Percentiles rank a stretch among this genome's conserved stretches.
phyloP scores from a whole-genome alignment of 371 early-diverging fungal species.

The Saksenaea oblongispora region DNA sequence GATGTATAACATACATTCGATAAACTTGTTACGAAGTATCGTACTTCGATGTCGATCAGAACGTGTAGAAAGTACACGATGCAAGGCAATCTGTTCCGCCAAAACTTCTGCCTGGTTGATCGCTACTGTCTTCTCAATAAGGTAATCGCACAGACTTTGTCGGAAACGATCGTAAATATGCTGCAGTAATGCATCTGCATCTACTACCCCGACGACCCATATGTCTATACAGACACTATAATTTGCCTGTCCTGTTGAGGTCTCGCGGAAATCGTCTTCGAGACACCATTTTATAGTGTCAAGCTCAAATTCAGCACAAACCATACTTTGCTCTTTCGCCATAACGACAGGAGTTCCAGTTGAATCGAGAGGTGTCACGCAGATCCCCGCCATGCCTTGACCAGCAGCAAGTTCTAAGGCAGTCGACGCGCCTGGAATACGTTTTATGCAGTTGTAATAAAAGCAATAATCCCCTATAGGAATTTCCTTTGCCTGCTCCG shows the following conservation, averaged over 20 bases:
- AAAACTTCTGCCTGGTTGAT: slow-evolving; percentile 38
- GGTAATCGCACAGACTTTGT: slow-evolving; percentile 72
- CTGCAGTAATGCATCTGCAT: slow-evolving; percentile 56
- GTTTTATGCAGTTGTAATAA: slow-evolving; percentile 52
- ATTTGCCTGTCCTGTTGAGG: slow-evolving; percentile 16
- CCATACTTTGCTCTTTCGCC: slow-evolving; percentile 8
- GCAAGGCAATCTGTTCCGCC: slow-evolving; percentile 16
- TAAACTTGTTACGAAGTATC: slow-evolving; percentile 51
- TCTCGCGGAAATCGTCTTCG: slow-evolving; percentile 35
- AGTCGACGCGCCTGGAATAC: slow-evolving; percentile 37
- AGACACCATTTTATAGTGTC: slow-evolving; percentile 29
- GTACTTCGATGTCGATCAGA: slow-evolving; percentile 27
- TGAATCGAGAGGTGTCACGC: slow-evolving; percentile 59
- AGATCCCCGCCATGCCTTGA: slow-evolving; percentile 74
- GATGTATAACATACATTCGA: slow-evolving; percentile 54
- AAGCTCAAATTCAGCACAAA: slow-evolving; percentile 29
- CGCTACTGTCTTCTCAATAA: slow-evolving; percentile 64
- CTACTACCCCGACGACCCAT: slow-evolving; percentile 71
- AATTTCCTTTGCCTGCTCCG: slow-evolving; percentile 13
- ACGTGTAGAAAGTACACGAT: slow-evolving; percentile 14
- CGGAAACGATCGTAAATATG: slow-evolving; percentile 59
- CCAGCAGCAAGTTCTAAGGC: slow-evolving; percentile 51
- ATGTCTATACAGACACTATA: slow-evolving; percentile 64
- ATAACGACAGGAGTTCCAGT: slow-evolving; percentile 36
- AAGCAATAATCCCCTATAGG: slow-evolving; percentile 30